These are phyloP conservation scores for Eucalyptus marginata DNA, from an alignment of 345 rosid genomes.

Conservation along the genomic window DNA sequence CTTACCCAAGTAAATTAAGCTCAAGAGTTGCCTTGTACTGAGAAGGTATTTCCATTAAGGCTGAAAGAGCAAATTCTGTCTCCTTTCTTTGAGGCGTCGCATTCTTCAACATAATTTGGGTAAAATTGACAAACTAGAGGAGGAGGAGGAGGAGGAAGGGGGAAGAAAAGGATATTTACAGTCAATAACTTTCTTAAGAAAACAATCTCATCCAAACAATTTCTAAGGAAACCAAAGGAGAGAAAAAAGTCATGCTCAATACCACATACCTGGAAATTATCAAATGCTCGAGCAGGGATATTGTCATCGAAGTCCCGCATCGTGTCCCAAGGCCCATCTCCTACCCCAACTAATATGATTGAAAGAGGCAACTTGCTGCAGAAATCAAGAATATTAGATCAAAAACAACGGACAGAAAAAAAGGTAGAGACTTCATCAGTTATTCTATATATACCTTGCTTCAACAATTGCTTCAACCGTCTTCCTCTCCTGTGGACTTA, in stretches of 20 bases:
- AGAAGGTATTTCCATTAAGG: constrained; percentile 93
- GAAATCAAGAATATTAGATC: not conserved
- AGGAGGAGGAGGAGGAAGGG: not conserved
- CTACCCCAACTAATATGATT: constrained; percentile 85
- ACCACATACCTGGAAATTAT: constrained; percentile 73
- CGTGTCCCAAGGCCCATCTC: constrained; percentile 99
- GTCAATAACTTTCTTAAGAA: not conserved
- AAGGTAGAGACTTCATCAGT: not conserved
- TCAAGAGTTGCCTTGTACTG: constrained; percentile 93
- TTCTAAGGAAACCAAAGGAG: not conserved
- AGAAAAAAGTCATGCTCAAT: not conserved
- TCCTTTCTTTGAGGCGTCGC: constrained; percentile 49
- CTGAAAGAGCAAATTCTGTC: constrained; percentile 80
- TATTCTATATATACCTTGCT: constrained; percentile 53
- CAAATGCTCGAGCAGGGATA: constrained; percentile 89
- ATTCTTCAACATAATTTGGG: constrained; percentile 83
- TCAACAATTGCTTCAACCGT: constrained; percentile 87
- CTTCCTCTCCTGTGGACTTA: constrained; percentile 92
- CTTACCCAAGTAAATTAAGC: constrained; percentile 73
- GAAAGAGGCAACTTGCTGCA: constrained; percentile 76
- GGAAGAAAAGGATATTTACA: not conserved
- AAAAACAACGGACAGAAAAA: not conserved
- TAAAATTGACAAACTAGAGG: constrained; percentile 84
- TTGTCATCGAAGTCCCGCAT: constrained; percentile 97
- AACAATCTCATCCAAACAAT: not conserved